Conservation (phyloP, 2,329 filamentous ascomycete genomes). For the Calonectria leucothoes region DNA sequence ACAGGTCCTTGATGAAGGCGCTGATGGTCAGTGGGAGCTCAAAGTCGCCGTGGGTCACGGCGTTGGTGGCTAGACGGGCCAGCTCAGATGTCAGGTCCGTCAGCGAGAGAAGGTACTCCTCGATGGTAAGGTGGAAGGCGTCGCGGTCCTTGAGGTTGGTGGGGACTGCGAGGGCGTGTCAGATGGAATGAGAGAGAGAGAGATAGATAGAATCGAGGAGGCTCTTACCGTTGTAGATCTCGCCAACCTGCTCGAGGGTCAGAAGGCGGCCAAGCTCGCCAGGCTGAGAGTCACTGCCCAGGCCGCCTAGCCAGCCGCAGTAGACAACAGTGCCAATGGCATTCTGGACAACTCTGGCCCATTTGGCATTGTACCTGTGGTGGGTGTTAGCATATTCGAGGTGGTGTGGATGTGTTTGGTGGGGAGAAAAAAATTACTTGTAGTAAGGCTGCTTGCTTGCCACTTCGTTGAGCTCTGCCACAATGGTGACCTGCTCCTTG, state of each 20-base stretch:
- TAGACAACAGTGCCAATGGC: conserved; percentile 70
- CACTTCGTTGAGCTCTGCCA: conserved; percentile 76
- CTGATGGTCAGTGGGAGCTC: conserved; percentile 87
- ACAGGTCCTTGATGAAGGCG: conserved; percentile 93
- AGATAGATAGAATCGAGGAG: background rate
- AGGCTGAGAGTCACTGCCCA: conserved; percentile 63
- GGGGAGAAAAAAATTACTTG: conserved; percentile 69
- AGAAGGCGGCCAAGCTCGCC: conserved; percentile 75
- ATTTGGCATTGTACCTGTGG: conserved; percentile 80
- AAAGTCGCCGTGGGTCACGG: conserved; percentile 89
- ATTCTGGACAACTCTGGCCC: conserved; percentile 87
- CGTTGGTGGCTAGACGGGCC: conserved; percentile 90
- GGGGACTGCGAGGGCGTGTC: conserved; percentile 70
- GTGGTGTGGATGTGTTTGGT: background rate
- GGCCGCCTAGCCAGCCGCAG: conserved; percentile 83
- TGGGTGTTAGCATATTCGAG: conserved; percentile 13
- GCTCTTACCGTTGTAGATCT: conserved; percentile 75
- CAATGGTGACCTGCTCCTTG: conserved; percentile 75
- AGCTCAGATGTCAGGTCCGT: conserved; percentile 92
- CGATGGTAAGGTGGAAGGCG: conserved; percentile 94
- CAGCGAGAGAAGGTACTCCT: conserved; percentile 93
- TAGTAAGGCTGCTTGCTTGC: conserved; percentile 95
- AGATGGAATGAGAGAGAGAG: background rate
- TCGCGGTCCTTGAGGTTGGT: conserved; percentile 92
- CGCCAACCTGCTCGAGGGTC: conserved; percentile 88